Evolutionary conservation across 75 land plant species (phyloP).

Genomic region (Sequoia sempervirens): DNA sequence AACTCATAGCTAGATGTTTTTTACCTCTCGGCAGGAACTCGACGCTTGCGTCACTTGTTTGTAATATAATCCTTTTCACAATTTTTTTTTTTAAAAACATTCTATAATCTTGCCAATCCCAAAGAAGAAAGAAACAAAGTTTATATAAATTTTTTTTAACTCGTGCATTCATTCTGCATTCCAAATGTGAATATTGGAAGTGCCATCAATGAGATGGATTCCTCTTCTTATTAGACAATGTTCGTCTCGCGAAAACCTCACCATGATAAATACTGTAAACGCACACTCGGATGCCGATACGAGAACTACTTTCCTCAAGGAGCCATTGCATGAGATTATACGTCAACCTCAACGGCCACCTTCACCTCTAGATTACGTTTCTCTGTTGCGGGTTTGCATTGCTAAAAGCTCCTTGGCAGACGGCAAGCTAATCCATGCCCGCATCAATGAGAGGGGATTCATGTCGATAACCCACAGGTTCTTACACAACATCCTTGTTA

Average conservation of each 20-base stretch:
- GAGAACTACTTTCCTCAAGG: too few relatives aligned
- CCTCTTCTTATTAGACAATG: not conserved
- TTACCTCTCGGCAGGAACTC: too few relatives aligned
- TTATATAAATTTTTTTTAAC: too few relatives aligned
- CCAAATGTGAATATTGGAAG: not conserved
- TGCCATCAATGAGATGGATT: not conserved
- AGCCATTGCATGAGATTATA: not conserved
- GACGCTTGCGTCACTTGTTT: too few relatives aligned
- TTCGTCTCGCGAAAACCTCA: not conserved
- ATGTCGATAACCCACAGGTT: not conserved
- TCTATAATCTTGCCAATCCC: too few relatives aligned
- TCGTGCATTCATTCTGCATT: not conserved
- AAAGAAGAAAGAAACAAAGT: too few relatives aligned
- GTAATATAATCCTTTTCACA: too few relatives aligned
- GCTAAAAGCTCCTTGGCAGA: conserved; percentile 8
- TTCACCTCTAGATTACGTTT: not conserved
- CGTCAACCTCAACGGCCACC: not conserved
- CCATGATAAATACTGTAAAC: not conserved
- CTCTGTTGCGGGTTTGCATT: not conserved
- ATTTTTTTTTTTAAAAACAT: too few relatives aligned
- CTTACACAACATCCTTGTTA: not conserved
- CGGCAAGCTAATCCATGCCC: conserved; percentile 2
- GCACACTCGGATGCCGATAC: not conserved
- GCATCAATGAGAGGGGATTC: not conserved
- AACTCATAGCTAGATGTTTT: too few relatives aligned